Evolutionary conservation across 495 filamentous ascomycete genomes (phyloP).

Genomic region (Baudoinia panamericana): DNA sequence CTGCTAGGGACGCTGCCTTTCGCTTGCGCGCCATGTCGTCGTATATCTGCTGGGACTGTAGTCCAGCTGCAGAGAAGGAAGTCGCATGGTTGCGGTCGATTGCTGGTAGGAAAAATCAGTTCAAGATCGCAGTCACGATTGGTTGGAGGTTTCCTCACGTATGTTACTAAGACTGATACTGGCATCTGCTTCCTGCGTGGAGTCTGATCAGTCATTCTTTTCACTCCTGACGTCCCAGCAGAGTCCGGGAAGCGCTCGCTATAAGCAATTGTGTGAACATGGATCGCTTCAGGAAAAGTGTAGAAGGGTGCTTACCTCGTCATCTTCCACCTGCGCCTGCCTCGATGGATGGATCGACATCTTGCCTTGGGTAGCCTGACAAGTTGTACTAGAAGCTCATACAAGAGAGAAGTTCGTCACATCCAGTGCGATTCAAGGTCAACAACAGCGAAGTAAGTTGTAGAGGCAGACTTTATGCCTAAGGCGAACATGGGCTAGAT

Average conservation of each 20-base stretch:
- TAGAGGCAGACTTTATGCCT: too few species aligned
- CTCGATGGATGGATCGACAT: constrained; percentile 72
- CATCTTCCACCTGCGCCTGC: constrained; percentile 93
- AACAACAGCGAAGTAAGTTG: too few species aligned
- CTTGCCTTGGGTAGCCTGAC: too few species aligned
- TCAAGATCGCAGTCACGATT: not conserved
- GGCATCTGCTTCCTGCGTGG: constrained; percentile 5
- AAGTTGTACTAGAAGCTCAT: too few species aligned
- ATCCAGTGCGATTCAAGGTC: too few species aligned
- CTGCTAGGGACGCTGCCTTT: constrained; percentile 76
- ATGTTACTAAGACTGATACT: constrained; percentile 68
- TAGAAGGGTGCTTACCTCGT: constrained; percentile 45
- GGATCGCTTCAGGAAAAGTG: constrained; percentile 7
- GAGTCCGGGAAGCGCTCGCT: too few species aligned
- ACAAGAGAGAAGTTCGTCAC: too few species aligned
- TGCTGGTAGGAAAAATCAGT: constrained; percentile 34
- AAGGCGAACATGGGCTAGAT: too few species aligned
- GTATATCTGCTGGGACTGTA: constrained; percentile 73
- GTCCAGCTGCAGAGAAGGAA: constrained; percentile 55
- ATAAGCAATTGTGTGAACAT: constrained; percentile 14
- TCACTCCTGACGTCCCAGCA: constrained; percentile 31
- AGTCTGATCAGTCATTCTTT: constrained; percentile 10
- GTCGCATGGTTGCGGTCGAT: constrained; percentile 78
- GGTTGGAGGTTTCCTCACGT: constrained; percentile 36
- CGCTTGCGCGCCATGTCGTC: constrained; percentile 84